Evolutionary conservation across 371 early-diverging fungal genomes (phyloP), one percentile per base, ranked within the genome.

Genomic region (Apophysomyces trapeziformis): DNA sequence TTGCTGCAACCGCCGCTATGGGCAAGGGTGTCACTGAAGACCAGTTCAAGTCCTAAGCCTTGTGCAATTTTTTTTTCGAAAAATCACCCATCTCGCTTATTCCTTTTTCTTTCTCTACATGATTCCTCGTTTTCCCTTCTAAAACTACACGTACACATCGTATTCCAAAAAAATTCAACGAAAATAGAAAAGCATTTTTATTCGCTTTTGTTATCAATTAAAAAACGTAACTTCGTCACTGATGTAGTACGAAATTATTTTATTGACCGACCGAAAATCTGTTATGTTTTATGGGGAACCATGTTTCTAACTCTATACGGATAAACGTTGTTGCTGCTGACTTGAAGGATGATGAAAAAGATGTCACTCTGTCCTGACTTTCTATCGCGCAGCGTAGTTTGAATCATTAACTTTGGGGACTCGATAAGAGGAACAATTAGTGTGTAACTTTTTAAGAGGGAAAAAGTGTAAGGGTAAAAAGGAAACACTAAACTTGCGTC

Each of bases 1-100:
- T 97, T 47, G 89, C 95, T 13, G 89, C 96, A 43, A 97, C 98
- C n/a, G 93, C 97, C 16, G 97, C 99, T 69, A 96, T 99, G 96
- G 99, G 97, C 68, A 87, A 89, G 65, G 98, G 94, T 69, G 94
- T 92, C 57, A 94, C 94, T 44, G 94, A 94, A 74, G 70, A 88
- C 47, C 93, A 94, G 79, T 94, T 94, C 84, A 76, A 78, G 56
- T 44, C 61, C 44, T 68, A 64, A 50, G 54, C 54, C 54, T 50
- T 46, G n/a, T 38, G 2, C 11, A 9, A 7, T 21, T 47, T 47
- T 47, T 47, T 47, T 47, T 47, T 13, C 54, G 21, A 50, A n/a
- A 18, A n/a, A 9, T 18, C 54, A 50, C 54, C 54, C 32, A 26
- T 26, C n/a, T 47, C 47, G 1, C 21, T 0, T 21, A 41, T 41